These are phyloP conservation scores for Vaccinium corymbosum DNA, from an alignment of 148 eudicot species.

Conservation along the genomic window DNA sequence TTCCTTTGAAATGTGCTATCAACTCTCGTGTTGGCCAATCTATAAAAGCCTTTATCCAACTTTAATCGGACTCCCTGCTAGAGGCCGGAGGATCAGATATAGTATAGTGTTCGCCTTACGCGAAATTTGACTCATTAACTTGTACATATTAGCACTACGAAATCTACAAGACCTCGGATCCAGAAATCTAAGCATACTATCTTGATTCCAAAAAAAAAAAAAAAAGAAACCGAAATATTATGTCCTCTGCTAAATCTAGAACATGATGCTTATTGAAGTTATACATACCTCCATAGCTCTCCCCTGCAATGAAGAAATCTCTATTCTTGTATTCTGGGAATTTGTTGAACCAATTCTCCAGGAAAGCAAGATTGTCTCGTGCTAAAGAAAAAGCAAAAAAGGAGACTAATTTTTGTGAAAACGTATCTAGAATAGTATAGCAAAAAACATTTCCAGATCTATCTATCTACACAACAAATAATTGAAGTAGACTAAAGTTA, in stretches of 20 bases:
- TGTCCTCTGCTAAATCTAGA: background rate
- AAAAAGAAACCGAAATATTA: background rate
- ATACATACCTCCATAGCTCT: slow-evolving; percentile 59
- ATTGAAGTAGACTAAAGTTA: background rate
- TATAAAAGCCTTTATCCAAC: too few relatives aligned
- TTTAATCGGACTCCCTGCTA: too few relatives aligned
- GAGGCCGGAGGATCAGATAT: too few relatives aligned
- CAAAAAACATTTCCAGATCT: background rate
- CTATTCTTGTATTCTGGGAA: slow-evolving; percentile 66
- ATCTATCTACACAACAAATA: background rate
- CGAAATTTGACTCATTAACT: background rate
- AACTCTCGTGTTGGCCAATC: background rate
- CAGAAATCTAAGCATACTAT: background rate
- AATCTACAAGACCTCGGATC: too few relatives aligned
- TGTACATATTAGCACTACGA: too few relatives aligned
- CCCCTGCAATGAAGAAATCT: slow-evolving; percentile 68
- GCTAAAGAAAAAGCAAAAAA: slow-evolving; percentile 27
- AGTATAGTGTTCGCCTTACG: too few relatives aligned
- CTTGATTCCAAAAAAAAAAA: background rate
- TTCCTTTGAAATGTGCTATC: background rate
- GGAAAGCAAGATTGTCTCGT: slow-evolving; percentile 54
- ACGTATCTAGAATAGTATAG: background rate
- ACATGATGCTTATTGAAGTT: background rate
- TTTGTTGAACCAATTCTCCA: slow-evolving; percentile 51
- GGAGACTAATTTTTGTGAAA: background rate